These are phyloP conservation scores for Trametes villosa DNA, from an alignment of 768 basidiomycete genomes.

Conservation along the genomic window DNA sequence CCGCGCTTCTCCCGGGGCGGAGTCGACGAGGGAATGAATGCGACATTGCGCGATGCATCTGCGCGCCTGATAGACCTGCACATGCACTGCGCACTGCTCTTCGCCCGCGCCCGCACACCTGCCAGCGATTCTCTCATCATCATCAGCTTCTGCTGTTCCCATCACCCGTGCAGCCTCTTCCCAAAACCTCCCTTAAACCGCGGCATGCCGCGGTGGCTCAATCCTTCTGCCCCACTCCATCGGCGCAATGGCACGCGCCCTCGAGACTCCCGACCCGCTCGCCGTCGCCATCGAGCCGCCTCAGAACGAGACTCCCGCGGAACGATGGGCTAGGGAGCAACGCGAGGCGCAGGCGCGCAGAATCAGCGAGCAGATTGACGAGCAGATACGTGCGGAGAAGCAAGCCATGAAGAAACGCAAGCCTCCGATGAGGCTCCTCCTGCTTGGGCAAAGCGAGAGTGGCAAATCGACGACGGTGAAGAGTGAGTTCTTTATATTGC, in stretches of 20 bases:
- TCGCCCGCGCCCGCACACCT: background rate
- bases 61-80: conserved; percentile 6
- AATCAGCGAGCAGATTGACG: conserved; percentile 78
- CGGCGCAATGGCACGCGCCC: conserved; percentile 17
- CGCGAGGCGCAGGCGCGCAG: conserved; percentile 67
- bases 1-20: background rate
- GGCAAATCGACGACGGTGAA: conserved; percentile 83
- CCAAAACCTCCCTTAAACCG: conserved; percentile 1
- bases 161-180: conserved; percentile 14
- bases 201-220: background rate
- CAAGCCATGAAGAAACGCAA: conserved; percentile 62
- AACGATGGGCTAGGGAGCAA: conserved; percentile 56
- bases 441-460: conserved; percentile 76
- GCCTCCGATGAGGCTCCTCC: conserved; percentile 71
- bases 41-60: conserved; percentile 1
- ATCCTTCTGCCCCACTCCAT: background rate
- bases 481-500: conserved; percentile 47
- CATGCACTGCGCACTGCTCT: background rate
- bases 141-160: conserved; percentile 26
- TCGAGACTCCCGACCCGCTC: conserved; percentile 54
- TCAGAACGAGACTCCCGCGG: conserved; percentile 60
- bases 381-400: conserved; percentile 65
- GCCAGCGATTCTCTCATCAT: conserved; percentile 15
- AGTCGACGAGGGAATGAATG: background rate
- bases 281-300: conserved; percentile 65